A percentile compares a stretch with the other conserved stretches of the same genome.
Evolutionary conservation across 2,329 filamentous ascomycete genomes (phyloP).

Genomic region (Hymenoscyphus fructigenus): DNA sequence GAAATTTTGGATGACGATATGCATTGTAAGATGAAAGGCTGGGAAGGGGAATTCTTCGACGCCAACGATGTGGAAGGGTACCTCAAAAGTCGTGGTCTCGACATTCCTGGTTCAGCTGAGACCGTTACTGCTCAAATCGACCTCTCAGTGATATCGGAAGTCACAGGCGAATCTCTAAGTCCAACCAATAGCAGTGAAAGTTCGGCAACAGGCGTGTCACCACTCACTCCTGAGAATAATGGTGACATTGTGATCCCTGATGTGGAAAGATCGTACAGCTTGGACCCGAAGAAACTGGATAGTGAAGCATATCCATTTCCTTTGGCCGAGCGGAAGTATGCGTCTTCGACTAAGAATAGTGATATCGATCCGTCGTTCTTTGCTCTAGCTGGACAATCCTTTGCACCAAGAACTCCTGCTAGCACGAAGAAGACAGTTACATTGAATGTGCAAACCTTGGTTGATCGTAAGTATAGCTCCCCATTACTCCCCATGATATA

Average conservation of each 20-base stretch:
- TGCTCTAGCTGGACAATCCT: constrained; percentile 12
- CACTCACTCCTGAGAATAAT: constrained; percentile 27
- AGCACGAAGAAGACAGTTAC: constrained; percentile 28
- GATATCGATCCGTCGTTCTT: constrained; percentile 27
- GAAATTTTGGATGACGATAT: constrained; percentile 48
- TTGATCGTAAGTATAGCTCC: constrained; percentile 33
- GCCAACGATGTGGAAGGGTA: constrained; percentile 75
- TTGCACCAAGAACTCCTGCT: constrained; percentile 1
- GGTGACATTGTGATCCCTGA: constrained; percentile 6
- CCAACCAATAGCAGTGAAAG: constrained; percentile 18
- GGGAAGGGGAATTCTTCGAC: constrained; percentile 76
- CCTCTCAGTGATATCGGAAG: constrained; percentile 20
- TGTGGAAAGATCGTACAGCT: constrained; percentile 5
- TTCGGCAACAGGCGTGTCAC: constrained; percentile 17
- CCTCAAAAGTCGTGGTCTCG: constrained; percentile 61
- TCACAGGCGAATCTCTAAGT: constrained; percentile 14
- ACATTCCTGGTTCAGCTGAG: constrained; percentile 59
- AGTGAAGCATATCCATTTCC: constrained; percentile 26
- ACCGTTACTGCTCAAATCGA: constrained; percentile 60
- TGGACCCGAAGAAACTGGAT: constrained; percentile 19
- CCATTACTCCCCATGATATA: neutral
- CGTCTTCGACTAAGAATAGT: constrained; percentile 7
- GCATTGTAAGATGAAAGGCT: constrained; percentile 56
- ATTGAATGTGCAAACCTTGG: constrained; percentile 34
- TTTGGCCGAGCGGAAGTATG: constrained; percentile 16